Evolutionary conservation across 768 basidiomycete species (phyloP).

Genomic region (Boletus insuetus): DNA sequence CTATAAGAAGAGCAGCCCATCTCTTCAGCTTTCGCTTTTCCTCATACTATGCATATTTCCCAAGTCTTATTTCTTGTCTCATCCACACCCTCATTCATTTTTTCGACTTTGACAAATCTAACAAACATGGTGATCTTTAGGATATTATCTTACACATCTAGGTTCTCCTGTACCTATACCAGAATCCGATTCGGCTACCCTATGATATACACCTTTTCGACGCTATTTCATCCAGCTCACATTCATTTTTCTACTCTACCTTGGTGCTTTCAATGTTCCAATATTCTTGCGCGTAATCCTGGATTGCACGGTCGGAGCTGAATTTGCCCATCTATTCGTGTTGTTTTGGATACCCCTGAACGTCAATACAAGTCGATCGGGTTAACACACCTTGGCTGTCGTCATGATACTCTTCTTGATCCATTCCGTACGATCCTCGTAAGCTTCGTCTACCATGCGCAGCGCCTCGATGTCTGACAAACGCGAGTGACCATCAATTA

Average conservation of each 20-base stretch:
- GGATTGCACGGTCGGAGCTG: constrained; percentile 90
- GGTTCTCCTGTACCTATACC: constrained; percentile 4
- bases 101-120: constrained; percentile 3
- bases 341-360: constrained; percentile 42
- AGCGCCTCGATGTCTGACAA: constrained; percentile 74
- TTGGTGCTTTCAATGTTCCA: constrained; percentile 67
- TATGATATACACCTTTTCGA: constrained; percentile 7
- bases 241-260: constrained; percentile 19
- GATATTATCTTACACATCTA: constrained; percentile 10
- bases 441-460: constrained; percentile 85
- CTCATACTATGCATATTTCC: background rate
- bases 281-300: constrained; percentile 87
- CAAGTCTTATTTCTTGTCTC: constrained; percentile 5
- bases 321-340: constrained; percentile 86
- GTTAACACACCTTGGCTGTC: constrained; percentile 58
- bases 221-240: background rate
- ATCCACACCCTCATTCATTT: constrained; percentile 8
- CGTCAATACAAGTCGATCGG: constrained; percentile 55
- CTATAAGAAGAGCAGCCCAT: no score
- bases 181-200: constrained; percentile 4
- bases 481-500: background rate
- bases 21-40: background rate
- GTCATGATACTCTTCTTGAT: constrained; percentile 87
- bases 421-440: constrained; percentile 83
- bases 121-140: constrained; percentile 11